Conservation (phyloP, 2,329 filamentous ascomycete species). For the Akanthomyces dipterigenus region DNA sequence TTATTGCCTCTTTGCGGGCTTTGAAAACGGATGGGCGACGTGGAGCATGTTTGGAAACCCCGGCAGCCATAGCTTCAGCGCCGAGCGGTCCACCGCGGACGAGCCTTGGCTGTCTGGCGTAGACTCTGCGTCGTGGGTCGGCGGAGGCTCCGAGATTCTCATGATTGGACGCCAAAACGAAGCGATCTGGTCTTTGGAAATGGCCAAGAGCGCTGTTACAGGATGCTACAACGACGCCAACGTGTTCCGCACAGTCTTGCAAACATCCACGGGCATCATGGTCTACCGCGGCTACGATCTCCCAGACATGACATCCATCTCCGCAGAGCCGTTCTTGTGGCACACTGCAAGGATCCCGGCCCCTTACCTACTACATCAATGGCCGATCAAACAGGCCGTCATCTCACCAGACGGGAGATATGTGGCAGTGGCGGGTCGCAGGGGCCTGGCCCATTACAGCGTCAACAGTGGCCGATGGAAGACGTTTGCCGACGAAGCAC, state of each 20-base stretch:
- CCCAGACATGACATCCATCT: conserved; percentile 83
- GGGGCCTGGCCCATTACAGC: conserved; percentile 92
- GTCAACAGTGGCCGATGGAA: conserved; percentile 93
- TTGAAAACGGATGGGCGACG: conserved; percentile 85
- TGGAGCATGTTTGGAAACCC: conserved; percentile 98
- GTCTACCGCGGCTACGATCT: conserved; percentile 91
- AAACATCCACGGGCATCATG: conserved; percentile 82
- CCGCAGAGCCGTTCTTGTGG: conserved; percentile 90
- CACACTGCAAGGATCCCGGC: conserved; percentile 83
- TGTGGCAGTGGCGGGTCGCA: conserved; percentile 87
- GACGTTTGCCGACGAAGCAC: conserved; percentile 72
- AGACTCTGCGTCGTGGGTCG: conserved; percentile 74
- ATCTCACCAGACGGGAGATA: conserved; percentile 91
- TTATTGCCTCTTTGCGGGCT: conserved; percentile 91
- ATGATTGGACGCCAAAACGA: conserved; percentile 66
- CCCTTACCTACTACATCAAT: conserved; percentile 80
- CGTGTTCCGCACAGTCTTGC: conserved; percentile 78
- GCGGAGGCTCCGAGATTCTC: conserved; percentile 79
- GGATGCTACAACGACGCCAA: conserved; percentile 90
- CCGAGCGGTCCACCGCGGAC: conserved; percentile 53
- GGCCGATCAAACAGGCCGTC: conserved; percentile 82
- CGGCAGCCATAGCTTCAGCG: conserved; percentile 74
- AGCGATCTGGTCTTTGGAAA: conserved; percentile 80
- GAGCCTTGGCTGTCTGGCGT: conserved; percentile 84
- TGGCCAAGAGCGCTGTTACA: conserved; percentile 87